Percentiles rank a stretch among this genome's conserved stretches.
Conservation (phyloP, 1,139 yeast genomes). For the Yamadazyma kanchanaburiensis region DNA sequence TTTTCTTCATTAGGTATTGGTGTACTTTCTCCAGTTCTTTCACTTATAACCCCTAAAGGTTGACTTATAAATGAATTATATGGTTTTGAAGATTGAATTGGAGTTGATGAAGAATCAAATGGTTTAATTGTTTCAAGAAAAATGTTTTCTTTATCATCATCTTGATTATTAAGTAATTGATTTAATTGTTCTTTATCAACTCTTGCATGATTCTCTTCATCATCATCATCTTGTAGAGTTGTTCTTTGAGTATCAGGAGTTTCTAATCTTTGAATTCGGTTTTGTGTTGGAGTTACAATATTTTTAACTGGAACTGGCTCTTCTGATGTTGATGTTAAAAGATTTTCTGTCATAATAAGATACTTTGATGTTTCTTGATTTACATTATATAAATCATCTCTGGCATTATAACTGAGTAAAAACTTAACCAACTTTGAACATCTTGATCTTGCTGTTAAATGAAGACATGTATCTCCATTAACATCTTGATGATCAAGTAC, state of each 20-base stretch:
- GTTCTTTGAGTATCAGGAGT: conserved; percentile 50
- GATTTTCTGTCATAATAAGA: conserved; percentile 24
- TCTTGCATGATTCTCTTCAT: conserved; percentile 20
- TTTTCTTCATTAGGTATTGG: conserved; percentile 13
- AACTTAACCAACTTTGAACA: conserved; percentile 36
- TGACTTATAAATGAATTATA: conserved; percentile 14
- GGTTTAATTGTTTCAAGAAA: conserved; percentile 28
- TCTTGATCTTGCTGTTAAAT: conserved; percentile 52
- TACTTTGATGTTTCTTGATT: conserved; percentile 38
- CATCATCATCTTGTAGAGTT: conserved; percentile 39
- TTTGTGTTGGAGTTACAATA: conserved; percentile 40
- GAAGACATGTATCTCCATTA: conserved; percentile 67
- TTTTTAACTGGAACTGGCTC: conserved; percentile 5
- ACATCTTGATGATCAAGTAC: conserved; percentile 68
- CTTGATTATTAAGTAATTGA: conserved; percentile 19
- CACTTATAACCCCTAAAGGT: conserved; percentile 39
- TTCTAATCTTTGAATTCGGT: conserved; percentile 22
- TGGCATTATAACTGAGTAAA: conserved; percentile 44
- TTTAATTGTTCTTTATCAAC: conserved; percentile 34
- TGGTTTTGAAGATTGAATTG: conserved; percentile 18
- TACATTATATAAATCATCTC: conserved; percentile 43
- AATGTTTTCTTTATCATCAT: conserved; percentile 43
- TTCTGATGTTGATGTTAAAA: conserved; percentile 10
- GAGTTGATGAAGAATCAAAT: conserved; percentile 31
- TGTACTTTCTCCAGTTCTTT: conserved; percentile 32